A percentile compares a stretch with the other conserved stretches of the same genome.
These are phyloP conservation scores for Platanthera zijinensis DNA, from an alignment of 106 monocot species.

Conservation along the genomic window DNA sequence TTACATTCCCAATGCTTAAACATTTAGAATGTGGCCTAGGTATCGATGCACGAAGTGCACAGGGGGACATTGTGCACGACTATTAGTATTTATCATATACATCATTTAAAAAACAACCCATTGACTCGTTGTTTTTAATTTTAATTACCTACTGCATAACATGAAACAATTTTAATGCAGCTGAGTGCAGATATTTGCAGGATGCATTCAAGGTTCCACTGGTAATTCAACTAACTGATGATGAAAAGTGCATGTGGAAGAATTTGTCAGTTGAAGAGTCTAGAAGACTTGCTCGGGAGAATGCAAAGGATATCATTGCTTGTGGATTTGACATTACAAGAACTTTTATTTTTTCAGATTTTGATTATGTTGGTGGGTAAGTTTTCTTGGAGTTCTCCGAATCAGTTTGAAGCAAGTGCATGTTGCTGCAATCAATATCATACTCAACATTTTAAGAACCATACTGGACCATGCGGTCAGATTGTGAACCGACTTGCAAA, in stretches of 20 bases:
- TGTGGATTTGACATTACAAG: constrained; percentile 94
- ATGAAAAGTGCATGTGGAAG: constrained; percentile 99
- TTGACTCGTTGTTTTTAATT: too few relatives aligned
- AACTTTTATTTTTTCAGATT: constrained; percentile 97
- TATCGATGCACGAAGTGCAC: too few relatives aligned
- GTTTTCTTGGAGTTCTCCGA: constrained; percentile 7
- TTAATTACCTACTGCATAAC: background rate
- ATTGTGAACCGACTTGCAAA: too few relatives aligned
- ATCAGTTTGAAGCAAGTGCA: background rate
- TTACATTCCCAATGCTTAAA: too few relatives aligned
- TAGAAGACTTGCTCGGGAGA: constrained; percentile 89
- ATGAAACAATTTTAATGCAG: background rate
- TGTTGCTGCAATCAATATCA: background rate
- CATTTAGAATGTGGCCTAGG: too few relatives aligned
- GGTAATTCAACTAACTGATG: constrained; percentile 95
- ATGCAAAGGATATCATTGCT: constrained; percentile 97
- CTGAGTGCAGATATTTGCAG: constrained; percentile 78
- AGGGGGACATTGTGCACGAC: too few relatives aligned
- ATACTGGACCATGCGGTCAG: too few relatives aligned
- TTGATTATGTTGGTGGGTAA: constrained; percentile 95
- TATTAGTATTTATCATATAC: too few relatives aligned
- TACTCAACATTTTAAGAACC: too few relatives aligned
- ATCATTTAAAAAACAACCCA: too few relatives aligned
- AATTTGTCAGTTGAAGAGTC: constrained; percentile 80
- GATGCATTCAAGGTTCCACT: constrained; percentile 98